Conservation (phyloP, 2,329 filamentous ascomycete species). For the Periglandula ipomoeae region DNA sequence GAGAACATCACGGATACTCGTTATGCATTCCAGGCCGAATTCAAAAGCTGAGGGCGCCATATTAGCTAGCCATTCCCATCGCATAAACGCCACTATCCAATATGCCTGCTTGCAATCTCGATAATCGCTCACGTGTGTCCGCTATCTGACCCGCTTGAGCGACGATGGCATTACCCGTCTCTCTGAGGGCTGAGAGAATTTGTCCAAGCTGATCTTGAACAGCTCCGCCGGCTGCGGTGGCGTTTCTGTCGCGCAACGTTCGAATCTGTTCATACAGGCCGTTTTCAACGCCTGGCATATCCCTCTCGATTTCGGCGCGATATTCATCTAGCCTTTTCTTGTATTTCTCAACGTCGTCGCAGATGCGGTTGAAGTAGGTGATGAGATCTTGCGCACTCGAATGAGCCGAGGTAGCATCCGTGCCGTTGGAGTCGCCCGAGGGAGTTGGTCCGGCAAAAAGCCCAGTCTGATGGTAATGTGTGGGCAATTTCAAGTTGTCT, state of each 20-base stretch:
- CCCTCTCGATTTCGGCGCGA: conserved; percentile 35
- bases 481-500: conserved; percentile 64
- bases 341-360: conserved; percentile 33
- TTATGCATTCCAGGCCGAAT: not conserved
- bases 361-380: conserved; percentile 35
- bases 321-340: conserved; percentile 35
- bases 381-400: conserved; percentile 33
- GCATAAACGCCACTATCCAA: conserved; percentile 27
- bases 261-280: conserved; percentile 35
- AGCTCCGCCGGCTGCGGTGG: conserved; percentile 14
- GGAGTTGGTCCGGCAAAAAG: conserved; percentile 29
- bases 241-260: conserved; percentile 24
- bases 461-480: conserved; percentile 41
- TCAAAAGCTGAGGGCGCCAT: not conserved
- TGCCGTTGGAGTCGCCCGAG: conserved; percentile 18
- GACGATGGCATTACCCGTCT: conserved; percentile 31
- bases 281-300: conserved; percentile 39
- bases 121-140: conserved; percentile 32
- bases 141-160: conserved; percentile 33
- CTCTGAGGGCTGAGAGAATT: conserved; percentile 27
- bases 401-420: conserved; percentile 26
- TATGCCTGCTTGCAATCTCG: conserved; percentile 32
- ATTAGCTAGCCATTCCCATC: conserved; percentile 21
- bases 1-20: not conserved
- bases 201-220: conserved; percentile 30